These are phyloP conservation scores for Nicotiana attenuata DNA, from an alignment of 257 asterid genomes.

Conservation along the genomic window DNA sequence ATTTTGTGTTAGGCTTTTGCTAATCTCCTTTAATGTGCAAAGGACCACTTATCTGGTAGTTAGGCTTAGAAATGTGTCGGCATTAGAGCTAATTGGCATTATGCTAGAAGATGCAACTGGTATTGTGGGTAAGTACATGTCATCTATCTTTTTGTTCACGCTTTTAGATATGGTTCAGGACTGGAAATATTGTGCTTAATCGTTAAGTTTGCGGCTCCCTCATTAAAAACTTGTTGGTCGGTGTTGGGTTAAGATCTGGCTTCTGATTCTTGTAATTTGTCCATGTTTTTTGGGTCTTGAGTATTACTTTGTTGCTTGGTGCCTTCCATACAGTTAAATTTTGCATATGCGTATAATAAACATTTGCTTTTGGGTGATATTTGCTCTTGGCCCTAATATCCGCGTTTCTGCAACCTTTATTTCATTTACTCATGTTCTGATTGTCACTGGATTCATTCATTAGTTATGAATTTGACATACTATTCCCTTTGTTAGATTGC, in stretches of 20 bases:
- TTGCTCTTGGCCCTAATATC: background rate
- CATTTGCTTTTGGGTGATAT: background rate
- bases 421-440: background rate
- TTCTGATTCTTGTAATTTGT: background rate
- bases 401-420: background rate
- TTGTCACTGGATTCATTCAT: background rate
- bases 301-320: background rate
- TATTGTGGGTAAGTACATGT: background rate
- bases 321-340: conserved; percentile 6
- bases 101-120: background rate
- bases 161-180: background rate
- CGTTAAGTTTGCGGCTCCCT: background rate
- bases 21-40: background rate
- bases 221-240: background rate
- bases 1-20: background rate
- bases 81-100: background rate
- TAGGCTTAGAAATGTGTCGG: background rate
- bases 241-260: background rate
- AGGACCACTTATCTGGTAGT: background rate
- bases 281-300: background rate
- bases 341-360: background rate
- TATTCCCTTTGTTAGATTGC: conserved; percentile 27
- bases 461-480: background rate
- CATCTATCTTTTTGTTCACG: background rate
- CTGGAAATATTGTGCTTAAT: background rate